Conservation (phyloP, 192 early-diverging fungal genomes). For the Coemansia sp. region DNA sequence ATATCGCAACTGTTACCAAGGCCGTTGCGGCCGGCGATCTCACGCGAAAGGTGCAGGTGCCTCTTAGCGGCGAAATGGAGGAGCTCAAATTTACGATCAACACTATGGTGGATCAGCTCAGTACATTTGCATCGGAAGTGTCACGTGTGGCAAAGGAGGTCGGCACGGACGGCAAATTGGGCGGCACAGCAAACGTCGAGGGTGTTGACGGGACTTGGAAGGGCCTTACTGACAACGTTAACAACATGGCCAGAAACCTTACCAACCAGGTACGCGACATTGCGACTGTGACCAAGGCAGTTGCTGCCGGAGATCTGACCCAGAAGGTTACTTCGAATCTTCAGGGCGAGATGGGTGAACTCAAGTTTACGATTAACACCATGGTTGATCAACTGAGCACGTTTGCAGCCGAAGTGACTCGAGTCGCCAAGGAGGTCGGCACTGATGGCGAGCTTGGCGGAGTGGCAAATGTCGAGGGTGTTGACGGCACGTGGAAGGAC, state of each 20-base stretch:
- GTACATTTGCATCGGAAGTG: slow-evolving; percentile 55
- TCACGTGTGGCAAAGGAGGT: slow-evolving; percentile 59
- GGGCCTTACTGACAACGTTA: slow-evolving; percentile 60
- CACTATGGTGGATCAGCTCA: slow-evolving; percentile 55
- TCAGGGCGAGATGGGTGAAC: slow-evolving; percentile 62
- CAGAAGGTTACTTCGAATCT: slow-evolving; percentile 57
- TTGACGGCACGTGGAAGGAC: slow-evolving; percentile 60
- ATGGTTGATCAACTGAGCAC: slow-evolving; percentile 58
- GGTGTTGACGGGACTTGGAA: slow-evolving; percentile 59
- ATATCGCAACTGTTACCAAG: slow-evolving; percentile 55
- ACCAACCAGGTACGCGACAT: slow-evolving; percentile 62
- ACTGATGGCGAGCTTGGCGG: slow-evolving; percentile 60
- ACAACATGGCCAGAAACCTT: slow-evolving; percentile 61
- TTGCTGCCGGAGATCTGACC: slow-evolving; percentile 61
- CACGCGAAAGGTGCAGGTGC: slow-evolving; percentile 44
- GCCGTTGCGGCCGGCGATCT: slow-evolving; percentile 57
- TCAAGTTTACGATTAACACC: slow-evolving; percentile 55
- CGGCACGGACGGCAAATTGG: slow-evolving; percentile 59
- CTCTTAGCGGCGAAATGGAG: slow-evolving; percentile 50
- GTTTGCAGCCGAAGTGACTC: slow-evolving; percentile 55
- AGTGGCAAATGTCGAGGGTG: slow-evolving; percentile 53
- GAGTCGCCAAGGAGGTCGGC: slow-evolving; percentile 58
- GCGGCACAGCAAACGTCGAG: slow-evolving; percentile 56
- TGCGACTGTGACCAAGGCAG: slow-evolving; percentile 60
- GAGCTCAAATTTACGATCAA: slow-evolving; percentile 57